Base-by-base conservation (phyloP, 2,329 filamentous ascomycete species). In the Pseudogymnoascus sp. region DNA sequence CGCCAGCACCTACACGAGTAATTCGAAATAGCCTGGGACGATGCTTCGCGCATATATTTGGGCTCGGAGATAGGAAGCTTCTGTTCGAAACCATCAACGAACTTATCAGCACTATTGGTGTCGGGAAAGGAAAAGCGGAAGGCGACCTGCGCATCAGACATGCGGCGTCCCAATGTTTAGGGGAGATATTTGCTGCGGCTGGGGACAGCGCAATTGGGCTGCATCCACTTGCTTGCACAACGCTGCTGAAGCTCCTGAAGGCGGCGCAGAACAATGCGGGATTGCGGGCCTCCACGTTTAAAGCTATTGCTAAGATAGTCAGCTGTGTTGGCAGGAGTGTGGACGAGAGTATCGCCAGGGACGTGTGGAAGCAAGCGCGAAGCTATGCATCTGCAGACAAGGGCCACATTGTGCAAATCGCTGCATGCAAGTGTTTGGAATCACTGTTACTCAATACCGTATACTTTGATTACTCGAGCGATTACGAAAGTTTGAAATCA, bases 71-170 rank as follows among this genome's bases (percentile, higher is more conserved):
- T 76, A 84, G 93, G 67, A 96, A 96, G 74, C 82, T 96, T 61
- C 83, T 99, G 2, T 97, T 96, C 73, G 95, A 99, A 76, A 96
- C 91, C 0, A 89, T 97, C 73, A 96, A 95, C 71, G 93, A 97
- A 68, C 80, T 97, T 10, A 81, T 93, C 9, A 80, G 78, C 10
- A 86, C 96, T 63, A 74, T 96, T 53, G 86, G 86, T 65, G 83
- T 83, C 59, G 85, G 88, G 19, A 97, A 96, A 75, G 81, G 81
- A 35, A 89, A 88, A 74, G 78, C 78, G 62, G 93, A 97, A 64
- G 86, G 86, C 68, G 92, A 96, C 70, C 75, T 89, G 61, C 86
- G 87, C 71, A 83, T 86, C 3, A 96, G 91, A 76, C 93, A 97
- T 82, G 92, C 92, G 5, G 93, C 93, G 21, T 88, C 90, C 40